Base-by-base conservation (phyloP, 805 yeast species). In the Ogataea kodamae region DNA sequence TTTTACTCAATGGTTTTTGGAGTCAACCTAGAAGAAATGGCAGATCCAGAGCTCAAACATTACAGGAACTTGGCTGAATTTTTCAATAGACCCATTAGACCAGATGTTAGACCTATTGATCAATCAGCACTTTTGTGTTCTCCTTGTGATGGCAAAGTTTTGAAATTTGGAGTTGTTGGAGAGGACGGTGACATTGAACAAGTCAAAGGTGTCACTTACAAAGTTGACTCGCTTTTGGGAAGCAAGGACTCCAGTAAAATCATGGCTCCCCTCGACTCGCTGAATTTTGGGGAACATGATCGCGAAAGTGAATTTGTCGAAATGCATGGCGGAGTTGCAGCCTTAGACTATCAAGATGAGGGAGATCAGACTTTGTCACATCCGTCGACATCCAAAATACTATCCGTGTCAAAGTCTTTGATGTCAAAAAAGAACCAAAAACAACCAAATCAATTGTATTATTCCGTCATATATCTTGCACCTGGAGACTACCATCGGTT, bases 401-500 rank as follows among this genome's bases (percentile, higher is more conserved):
- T 54, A n/a, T 37, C 40, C 10, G 32, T 46, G 22, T 29, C 49
- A n/a, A 34, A 35, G 17, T 34, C 43, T 2, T 25, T 43, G 17
- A 22, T 25, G 4, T 19, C 25, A 7, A 14, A 35, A 9, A 18
- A 13, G 11, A 30, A 34, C 4, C 40, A n/a, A 66, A 14, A 49
- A 57, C 14, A 27, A 9, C 71, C 73, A 25, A 82, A 77, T 34
- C 74, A 77, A 47, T 65, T 92, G 37, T 90, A 71, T 52, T 92
- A 81, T 59, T 81, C 96, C 1, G 99, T 92, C 12, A 86, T 92
- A 12, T 92, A 92, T 56, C 68, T 92, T 34, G 96, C 97, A 0
- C 99, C 99, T 0, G 99, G 99, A 23, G 98, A 92, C 57, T 92
- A 92, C 61, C 99, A 92, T 61, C 81, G 95, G 43, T 92, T 81